phyloP scores from a whole-genome alignment of 768 basidiomycete species.

The Melanogaster broomeanus region DNA sequence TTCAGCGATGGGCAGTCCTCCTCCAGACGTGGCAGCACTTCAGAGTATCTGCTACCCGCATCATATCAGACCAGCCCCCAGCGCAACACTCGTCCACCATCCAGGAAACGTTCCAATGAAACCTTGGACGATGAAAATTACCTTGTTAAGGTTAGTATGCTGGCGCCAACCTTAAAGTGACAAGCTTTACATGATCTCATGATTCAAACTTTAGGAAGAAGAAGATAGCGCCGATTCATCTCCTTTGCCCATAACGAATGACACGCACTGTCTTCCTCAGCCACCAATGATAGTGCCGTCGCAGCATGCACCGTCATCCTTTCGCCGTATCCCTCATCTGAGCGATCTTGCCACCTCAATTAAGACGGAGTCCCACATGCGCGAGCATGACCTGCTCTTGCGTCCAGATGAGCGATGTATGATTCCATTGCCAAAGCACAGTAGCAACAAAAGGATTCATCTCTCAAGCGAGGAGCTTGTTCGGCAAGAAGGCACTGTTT shows the following conservation, averaged over 20 bases:
- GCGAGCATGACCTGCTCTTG: slow-evolving; percentile 19
- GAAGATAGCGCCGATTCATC: slow-evolving; percentile 18
- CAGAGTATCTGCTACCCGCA: slow-evolving; percentile 17
- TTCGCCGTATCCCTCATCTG: slow-evolving; percentile 16
- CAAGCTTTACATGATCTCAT: slow-evolving; percentile 22
- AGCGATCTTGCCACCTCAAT: slow-evolving; percentile 7
- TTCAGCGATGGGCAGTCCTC: slow-evolving; percentile 24
- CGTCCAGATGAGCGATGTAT: slow-evolving; percentile 27
- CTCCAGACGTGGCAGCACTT: slow-evolving; percentile 14
- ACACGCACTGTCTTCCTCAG: slow-evolving; percentile 23
- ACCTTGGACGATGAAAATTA: slow-evolving; percentile 26
- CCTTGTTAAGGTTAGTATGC: slow-evolving; percentile 31
- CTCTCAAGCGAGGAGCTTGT: slow-evolving; percentile 28
- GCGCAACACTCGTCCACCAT: slow-evolving; percentile 21
- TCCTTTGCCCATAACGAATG: slow-evolving; percentile 21
- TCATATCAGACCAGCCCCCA: slow-evolving; percentile 17
- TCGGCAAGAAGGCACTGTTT: slow-evolving; percentile 28
- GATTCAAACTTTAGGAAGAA: slow-evolving; percentile 30
- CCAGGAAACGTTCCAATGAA: slow-evolving; percentile 36
- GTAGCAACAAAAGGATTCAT: slow-evolving; percentile 29
- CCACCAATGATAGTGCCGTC: slow-evolving; percentile 26
- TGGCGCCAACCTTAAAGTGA: slow-evolving; percentile 31
- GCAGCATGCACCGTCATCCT: slow-evolving; percentile 15
- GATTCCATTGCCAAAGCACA: slow-evolving; percentile 20
- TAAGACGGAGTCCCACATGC: slow-evolving; percentile 15